Conservation (phyloP, 441 rosid species). For the Melastoma candidum region DNA sequence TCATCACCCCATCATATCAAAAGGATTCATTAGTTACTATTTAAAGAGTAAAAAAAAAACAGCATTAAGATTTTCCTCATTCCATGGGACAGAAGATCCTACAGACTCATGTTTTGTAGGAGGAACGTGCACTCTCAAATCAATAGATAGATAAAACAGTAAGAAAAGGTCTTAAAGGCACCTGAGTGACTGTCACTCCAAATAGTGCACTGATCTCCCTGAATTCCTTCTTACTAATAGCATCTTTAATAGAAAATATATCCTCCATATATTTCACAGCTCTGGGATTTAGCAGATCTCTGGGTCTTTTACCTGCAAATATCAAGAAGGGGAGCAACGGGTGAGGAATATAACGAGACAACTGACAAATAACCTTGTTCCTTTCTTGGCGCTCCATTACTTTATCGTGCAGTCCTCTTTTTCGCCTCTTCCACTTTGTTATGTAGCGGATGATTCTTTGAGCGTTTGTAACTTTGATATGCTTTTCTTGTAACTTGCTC, state of each 20-base stretch:
- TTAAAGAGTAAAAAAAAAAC: too few relatives aligned
- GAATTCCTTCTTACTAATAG: slow-evolving; percentile 85
- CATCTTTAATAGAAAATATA: slow-evolving; percentile 85
- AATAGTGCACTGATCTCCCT: slow-evolving; percentile 90
- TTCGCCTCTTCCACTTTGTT: too few relatives aligned
- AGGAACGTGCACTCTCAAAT: background rate
- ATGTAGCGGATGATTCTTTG: too few relatives aligned
- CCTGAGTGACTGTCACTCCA: slow-evolving; percentile 89
- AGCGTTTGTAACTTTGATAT: too few relatives aligned
- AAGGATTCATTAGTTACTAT: too few relatives aligned
- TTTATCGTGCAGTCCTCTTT: too few relatives aligned
- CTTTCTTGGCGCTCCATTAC: background rate
- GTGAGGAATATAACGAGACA: slow-evolving; percentile 2
- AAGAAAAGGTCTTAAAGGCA: slow-evolving; percentile 10
- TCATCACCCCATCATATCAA: too few relatives aligned
- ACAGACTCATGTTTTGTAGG: too few relatives aligned
- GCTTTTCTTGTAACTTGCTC: too few relatives aligned
- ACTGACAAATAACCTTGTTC: background rate
- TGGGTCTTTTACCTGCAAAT: slow-evolving; percentile 85
- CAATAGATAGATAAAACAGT: background rate
- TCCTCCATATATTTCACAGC: slow-evolving; percentile 92
- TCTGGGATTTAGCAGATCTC: slow-evolving; percentile 92
- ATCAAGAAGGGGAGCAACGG: slow-evolving; percentile 12
- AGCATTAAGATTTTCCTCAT: too few relatives aligned
- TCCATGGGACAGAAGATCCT: too few relatives aligned